Evolutionary conservation across 2,329 filamentous ascomycete species (phyloP).

Genomic region (Elsinoe fawcettii): DNA sequence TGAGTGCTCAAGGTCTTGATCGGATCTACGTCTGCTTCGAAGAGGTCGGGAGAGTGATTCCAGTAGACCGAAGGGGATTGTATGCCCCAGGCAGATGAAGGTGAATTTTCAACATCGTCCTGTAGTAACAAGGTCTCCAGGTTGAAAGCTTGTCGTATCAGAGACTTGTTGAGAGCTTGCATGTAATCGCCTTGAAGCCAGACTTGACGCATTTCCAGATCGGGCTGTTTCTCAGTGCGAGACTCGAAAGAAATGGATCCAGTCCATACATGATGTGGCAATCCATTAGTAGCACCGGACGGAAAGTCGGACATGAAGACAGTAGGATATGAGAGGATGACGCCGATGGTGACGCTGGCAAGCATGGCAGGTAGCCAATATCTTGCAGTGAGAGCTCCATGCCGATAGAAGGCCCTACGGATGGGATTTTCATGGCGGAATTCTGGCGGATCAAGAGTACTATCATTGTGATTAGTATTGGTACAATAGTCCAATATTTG

Average conservation of each 20-base stretch:
- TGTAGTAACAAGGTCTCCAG: slow-evolving; percentile 43
- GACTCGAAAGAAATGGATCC: slow-evolving; percentile 58
- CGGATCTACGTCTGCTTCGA: slow-evolving; percentile 56
- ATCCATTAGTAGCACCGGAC: slow-evolving; percentile 60
- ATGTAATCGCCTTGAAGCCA: slow-evolving; percentile 80
- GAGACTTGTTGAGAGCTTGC: slow-evolving; percentile 59
- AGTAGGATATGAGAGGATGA: slow-evolving; percentile 64
- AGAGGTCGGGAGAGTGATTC: slow-evolving; percentile 55
- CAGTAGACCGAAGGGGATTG: slow-evolving; percentile 80
- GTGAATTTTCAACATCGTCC: slow-evolving; percentile 34
- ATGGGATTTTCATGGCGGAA: slow-evolving; percentile 59
- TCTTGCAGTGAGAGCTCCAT: slow-evolving; percentile 61
- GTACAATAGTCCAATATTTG: not conserved
- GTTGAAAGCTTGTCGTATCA: slow-evolving; percentile 59
- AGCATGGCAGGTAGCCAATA: slow-evolving; percentile 69
- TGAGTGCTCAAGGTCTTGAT: slow-evolving; percentile 61
- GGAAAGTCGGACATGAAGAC: slow-evolving; percentile 67
- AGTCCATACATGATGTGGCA: slow-evolving; percentile 77
- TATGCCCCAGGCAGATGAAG: slow-evolving; percentile 53
- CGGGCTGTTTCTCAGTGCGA: slow-evolving; percentile 42
- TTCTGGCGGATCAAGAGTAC: slow-evolving; percentile 65
- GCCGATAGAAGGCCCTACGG: slow-evolving; percentile 56
- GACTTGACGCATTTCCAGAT: slow-evolving; percentile 74
- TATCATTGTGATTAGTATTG: slow-evolving; percentile 28
- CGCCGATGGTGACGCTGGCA: slow-evolving; percentile 62